A percentile compares a stretch with the other conserved stretches of the same genome.
Conservation (phyloP, 1,139 yeast species). For the Saccharomyces hybrid region DNA sequence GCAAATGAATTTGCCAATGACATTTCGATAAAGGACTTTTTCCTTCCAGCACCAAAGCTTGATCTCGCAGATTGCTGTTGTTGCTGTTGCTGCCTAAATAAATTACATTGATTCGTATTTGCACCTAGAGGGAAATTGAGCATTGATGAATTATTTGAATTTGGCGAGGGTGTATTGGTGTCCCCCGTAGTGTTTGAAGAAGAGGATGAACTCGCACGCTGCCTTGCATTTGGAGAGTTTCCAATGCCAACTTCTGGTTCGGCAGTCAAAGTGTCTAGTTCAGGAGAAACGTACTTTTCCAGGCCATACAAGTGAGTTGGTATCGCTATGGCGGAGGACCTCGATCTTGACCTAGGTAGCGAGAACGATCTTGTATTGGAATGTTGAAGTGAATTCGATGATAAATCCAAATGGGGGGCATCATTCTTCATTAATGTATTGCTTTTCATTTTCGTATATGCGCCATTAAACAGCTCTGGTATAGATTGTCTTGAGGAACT, state of each 20-base stretch:
- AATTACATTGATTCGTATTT: neutral
- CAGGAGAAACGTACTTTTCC: conserved; percentile 4
- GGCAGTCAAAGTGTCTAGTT: conserved; percentile 1
- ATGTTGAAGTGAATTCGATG: neutral
- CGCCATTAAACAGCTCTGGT: neutral
- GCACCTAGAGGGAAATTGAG: neutral
- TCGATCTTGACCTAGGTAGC: conserved; percentile 1
- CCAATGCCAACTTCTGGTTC: neutral
- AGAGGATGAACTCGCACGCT: neutral
- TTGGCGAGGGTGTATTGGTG: neutral
- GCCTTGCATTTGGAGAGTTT: neutral
- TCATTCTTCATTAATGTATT: neutral
- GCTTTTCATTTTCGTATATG: neutral
- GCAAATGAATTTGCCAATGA: conserved; percentile 6
- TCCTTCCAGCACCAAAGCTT: conserved; percentile 1
- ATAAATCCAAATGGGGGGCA: conserved; percentile 1
- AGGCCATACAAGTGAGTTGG: conserved; percentile 3
- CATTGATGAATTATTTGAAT: neutral
- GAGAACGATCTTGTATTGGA: neutral
- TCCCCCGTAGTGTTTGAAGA: neutral
- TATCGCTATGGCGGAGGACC: conserved; percentile 5
- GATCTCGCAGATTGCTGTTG: neutral
- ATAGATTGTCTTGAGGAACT: neutral
- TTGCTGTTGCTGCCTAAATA: neutral
- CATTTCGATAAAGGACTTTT: conserved; percentile 5